These are phyloP conservation scores for Curvularia lunata DNA, from an alignment of 2,329 filamentous ascomycete species.

Conservation along the genomic window DNA sequence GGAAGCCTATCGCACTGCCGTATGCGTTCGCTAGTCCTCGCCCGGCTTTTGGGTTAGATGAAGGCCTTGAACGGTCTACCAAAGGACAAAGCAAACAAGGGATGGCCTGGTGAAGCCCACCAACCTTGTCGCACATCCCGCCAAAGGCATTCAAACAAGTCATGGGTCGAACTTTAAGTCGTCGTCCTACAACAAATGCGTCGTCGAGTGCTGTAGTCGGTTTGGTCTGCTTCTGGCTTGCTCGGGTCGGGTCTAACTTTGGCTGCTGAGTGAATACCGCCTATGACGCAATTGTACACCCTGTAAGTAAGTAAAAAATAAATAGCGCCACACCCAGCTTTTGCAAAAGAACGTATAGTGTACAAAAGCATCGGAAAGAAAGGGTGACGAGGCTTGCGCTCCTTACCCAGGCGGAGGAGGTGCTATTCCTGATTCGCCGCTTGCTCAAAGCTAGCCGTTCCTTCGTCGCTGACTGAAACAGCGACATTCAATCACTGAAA, in stretches of 20 bases:
- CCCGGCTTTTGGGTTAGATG: not conserved
- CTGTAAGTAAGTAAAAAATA: not conserved
- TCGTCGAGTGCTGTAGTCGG: not conserved
- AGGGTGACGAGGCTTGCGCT: not conserved
- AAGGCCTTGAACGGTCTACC: not conserved
- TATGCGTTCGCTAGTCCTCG: not conserved
- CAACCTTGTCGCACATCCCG: not conserved
- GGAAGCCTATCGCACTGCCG: not conserved
- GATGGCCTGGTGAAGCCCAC: not conserved
- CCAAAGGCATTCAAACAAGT: no score
- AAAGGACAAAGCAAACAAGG: not conserved
- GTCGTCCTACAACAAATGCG: not conserved
- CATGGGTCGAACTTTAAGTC: not conserved
- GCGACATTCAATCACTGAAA: conserved; percentile 26
- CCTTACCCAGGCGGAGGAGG: not conserved
- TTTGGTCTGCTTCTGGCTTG: not conserved
- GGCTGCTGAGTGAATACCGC: not conserved
- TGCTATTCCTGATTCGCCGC: not conserved
- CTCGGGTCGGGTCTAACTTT: not conserved
- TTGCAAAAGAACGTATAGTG: not conserved
- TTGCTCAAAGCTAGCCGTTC: conserved; percentile 1
- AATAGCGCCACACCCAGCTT: not conserved
- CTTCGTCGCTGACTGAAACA: conserved; percentile 24
- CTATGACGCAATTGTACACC: not conserved
- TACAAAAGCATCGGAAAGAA: conserved; percentile 2